Base-by-base conservation (phyloP, 768 basidiomycete species). In the Lactarius hatsudake region DNA sequence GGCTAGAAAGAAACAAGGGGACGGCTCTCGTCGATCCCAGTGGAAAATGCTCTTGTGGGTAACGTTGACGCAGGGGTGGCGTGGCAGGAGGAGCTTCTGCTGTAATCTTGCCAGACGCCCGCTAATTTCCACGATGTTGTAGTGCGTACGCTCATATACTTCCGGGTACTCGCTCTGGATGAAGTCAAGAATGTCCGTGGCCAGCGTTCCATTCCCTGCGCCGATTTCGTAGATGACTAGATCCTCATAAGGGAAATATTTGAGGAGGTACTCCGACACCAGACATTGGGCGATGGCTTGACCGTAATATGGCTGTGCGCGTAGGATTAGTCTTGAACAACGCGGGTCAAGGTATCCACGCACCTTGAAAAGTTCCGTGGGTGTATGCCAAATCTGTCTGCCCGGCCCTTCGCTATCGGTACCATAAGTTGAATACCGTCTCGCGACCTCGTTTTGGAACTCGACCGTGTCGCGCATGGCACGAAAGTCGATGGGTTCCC, bases 191-290 rank as follows among this genome's bases (percentile, higher is more conserved):
- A 97, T 87, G 75, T 98, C 90, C 77, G 85, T 79, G 36, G 96
- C 96, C 64, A 99, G 83, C 1, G 96, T 96, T 15, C 97, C 97
- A 73, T 99, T 99, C 51, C 97, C 97, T 2, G 95, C 97, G 42
- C 97, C 97, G 72, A 99, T 90, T 77, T 99, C 97, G 80, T 98
- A 98, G 61, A 99, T 88, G 69, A 92, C 86, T 71, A 98, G 88
- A 76, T 97, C 95, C 78, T 97, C 90, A 74, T 98, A 96, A 0
- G 96, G 96, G 76, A 93, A 98, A 75, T 94, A 91, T 74, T 95
- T 94, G 69, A 95, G 84, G 73, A 97, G 86, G 78, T 99, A 98
- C 72, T 96, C 91, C 0, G 91, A 88, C 26, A 93, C 88, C 38
- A 98, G 84, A 73, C 93, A 96, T 64, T 88, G 87, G 12, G 91